These are phyloP conservation scores for Lactifluus subvellereus DNA, from an alignment of 768 basidiomycete genomes.

Conservation along the genomic window DNA sequence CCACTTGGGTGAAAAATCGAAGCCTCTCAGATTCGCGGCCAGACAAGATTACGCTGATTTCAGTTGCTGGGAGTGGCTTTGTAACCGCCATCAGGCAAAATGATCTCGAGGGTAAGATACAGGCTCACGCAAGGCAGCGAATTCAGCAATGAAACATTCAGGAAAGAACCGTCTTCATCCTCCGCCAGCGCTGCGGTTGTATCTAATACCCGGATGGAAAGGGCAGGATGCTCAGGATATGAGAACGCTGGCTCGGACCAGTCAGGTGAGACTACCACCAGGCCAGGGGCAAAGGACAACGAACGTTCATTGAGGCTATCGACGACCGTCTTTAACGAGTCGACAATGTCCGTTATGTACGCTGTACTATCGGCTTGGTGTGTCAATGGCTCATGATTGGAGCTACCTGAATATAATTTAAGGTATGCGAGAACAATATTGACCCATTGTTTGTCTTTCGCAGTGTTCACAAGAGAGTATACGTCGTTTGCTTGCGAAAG, in stretches of 20 bases:
- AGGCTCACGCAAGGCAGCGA: slow-evolving; percentile 66
- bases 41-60: slow-evolving; percentile 52
- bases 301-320: slow-evolving; percentile 51
- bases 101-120: neutral
- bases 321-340: slow-evolving; percentile 44
- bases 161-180: slow-evolving; percentile 58
- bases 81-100: slow-evolving; percentile 36
- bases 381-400: slow-evolving; percentile 47
- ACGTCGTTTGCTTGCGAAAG: slow-evolving; percentile 67
- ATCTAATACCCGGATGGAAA: slow-evolving; percentile 45
- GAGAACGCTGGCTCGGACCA: slow-evolving; percentile 46
- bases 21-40: slow-evolving; percentile 61
- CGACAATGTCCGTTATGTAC: slow-evolving; percentile 49
- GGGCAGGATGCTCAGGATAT: slow-evolving; percentile 62
- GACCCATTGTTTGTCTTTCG: slow-evolving; percentile 74
- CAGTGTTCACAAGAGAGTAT: slow-evolving; percentile 49
- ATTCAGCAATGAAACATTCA: slow-evolving; percentile 60
- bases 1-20: slow-evolving; percentile 42
- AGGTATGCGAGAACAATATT: slow-evolving; percentile 73
- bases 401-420: slow-evolving; percentile 55
- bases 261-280: neutral
- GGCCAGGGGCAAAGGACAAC: slow-evolving; percentile 1
- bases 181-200: slow-evolving; percentile 46
- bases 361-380: slow-evolving; percentile 44
- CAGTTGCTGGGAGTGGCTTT: slow-evolving; percentile 46